These are phyloP conservation scores for Chlorella sp. DNA, from an alignment of 139 green algal genomes.

Conservation along the genomic window DNA sequence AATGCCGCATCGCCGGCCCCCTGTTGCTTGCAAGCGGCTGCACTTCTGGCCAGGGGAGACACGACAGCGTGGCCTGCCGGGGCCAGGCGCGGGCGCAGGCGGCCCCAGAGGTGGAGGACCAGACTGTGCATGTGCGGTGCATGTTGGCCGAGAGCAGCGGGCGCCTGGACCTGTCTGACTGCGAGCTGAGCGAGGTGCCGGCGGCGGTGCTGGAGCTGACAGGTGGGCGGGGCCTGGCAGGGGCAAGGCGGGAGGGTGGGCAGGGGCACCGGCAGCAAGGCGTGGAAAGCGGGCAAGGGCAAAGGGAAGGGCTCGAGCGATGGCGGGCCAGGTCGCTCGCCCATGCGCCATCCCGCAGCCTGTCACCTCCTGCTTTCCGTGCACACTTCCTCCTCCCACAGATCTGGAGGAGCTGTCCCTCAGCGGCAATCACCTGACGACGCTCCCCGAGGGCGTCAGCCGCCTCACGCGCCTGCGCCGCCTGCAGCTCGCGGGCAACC, in stretches of 20 bases:
- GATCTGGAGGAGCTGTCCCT: slow-evolving; percentile 68
- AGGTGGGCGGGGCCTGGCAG: slow-evolving; percentile 7
- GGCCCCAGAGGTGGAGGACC: slow-evolving; percentile 10
- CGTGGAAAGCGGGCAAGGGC: neutral
- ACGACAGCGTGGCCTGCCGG: neutral
- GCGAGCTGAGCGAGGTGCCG: slow-evolving; percentile 51
- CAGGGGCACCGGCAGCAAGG: neutral
- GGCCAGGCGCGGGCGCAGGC: neutral
- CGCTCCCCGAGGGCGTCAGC: slow-evolving; percentile 48
- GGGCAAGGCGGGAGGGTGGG: neutral
- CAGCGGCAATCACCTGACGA: slow-evolving; percentile 58
- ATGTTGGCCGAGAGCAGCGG: slow-evolving; percentile 48
- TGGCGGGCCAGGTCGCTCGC: neutral
- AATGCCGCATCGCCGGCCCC: neutral
- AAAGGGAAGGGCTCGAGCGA: neutral
- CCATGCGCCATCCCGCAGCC: neutral
- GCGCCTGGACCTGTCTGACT: slow-evolving; percentile 76
- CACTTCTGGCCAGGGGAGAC: no score
- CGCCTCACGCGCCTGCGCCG: slow-evolving; percentile 48
- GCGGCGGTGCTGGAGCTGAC: slow-evolving; percentile 47
- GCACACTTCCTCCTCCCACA: neutral
- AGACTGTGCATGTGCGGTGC: slow-evolving; percentile 31
- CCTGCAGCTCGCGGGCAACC: slow-evolving; percentile 78
- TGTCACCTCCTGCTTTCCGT: neutral
- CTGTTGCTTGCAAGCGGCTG: no score